Evolutionary conservation across 306 rosid genomes (phyloP), one percentile per base, ranked within the genome.

Genomic region (Prunus padus): DNA sequence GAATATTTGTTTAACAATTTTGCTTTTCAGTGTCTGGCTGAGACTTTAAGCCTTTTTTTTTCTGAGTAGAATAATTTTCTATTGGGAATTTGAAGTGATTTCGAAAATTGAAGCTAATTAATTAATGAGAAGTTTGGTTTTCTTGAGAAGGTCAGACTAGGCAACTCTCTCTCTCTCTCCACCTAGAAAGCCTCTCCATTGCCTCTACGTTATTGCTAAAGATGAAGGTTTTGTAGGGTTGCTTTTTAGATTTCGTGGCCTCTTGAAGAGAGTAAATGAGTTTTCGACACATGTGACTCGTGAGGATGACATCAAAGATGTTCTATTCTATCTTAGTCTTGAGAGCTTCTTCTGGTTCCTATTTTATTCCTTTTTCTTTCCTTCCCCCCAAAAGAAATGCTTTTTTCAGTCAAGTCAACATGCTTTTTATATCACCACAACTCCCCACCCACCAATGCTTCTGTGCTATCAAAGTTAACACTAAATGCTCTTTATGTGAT

Each of bases 341-440:
- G 9, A 3, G 11, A 19, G 9, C 50, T 40, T 4, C 42, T 20
- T 65, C 28, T 22, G 15, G 70, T 42, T 66, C 28, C 61, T 33
- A 20, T 28, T 3, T 47, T 3, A 46, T 14, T 47, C 11, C 8
- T 30, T 46, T 26, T 18, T 37, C 42, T 37, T 6, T 37, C 9
- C 6, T 37, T 26, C 0, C 11, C 33, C 3, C 1, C 8, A 15
- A 25, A 67, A 20, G 31, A 45, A 12, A 8, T n/a, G 30, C 42
- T 2, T 47, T 12, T 12, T 68, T 19, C 31, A 9, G 71, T 25
- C 42, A 69, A 69, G 3, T 28, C 74, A 69, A 18, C 31, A 50
- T 69, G 59, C 59, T 68, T 68, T 68, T 15, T 66, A 44, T 66
- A 19, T 67, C 72, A 46, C 57, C 60, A 50, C 10, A 25, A 49